Evolutionary conservation across 73 alveolate genomes (phyloP), one percentile per base, ranked within the genome.

Genomic region (Tetrahymena thermophila): DNA sequence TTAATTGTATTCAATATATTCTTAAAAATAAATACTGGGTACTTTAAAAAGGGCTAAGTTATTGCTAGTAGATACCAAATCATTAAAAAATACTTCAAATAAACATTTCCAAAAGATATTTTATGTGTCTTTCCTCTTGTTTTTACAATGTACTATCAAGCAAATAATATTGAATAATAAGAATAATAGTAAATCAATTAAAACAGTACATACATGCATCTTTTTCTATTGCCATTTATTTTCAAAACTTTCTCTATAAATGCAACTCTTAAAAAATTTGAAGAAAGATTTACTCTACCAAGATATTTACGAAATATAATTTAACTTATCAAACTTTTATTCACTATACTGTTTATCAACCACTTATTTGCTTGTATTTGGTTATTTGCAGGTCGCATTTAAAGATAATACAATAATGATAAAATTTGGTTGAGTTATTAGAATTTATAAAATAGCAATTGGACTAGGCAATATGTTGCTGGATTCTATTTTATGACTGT

Each of bases 291-390:
- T 58, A 58, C 16, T 58, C 15, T 58, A 58, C 34, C 85, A 9
- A 58, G 85, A 58, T n/a, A 31, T 6, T 7, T n/a, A n/a, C 37
- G 1, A 13, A 58, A 58, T 31, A n/a, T 58, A 17, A n/a, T 96
- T 15, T 93, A 94, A 94, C 84, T 94, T 38, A 31, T 95, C 10
- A 95, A 95, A 89, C 95, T 38, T 35, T 85, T 71, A 28, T 93
- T 93, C 93, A 96, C 56, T 94, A 95, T 43, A 13, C 71, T 95
- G 3, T 95, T 94, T 44, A 94, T 96, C 5, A 97, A 97, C 25
- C 99, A 97, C 89, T 84, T 96, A 56, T 94, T 97, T 43, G 99
- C 98, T 34, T 97, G 99, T 84, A 43, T 95, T 6, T 97, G 97
- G 97, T 96, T 84, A 42, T 96, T 35, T 89, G 96, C 96, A 7